Evolutionary conservation across 352 stramenopile species (phyloP).

Genomic region (Nothophytophthora sp.): DNA sequence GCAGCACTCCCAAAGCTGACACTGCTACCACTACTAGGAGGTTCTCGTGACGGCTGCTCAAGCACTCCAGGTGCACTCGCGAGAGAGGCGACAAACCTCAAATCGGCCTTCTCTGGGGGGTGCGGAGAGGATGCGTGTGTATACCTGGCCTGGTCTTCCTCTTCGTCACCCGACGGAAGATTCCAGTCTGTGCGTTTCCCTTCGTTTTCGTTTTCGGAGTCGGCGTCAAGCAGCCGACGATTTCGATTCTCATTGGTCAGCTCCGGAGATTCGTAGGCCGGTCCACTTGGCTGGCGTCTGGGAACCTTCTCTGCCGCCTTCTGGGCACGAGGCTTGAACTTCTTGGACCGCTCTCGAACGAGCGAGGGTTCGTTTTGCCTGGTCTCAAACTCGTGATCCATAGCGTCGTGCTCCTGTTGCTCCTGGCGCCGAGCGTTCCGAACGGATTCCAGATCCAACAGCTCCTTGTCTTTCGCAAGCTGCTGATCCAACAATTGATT

Average conservation of each 20-base stretch:
- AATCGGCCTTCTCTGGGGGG: conserved; percentile 8
- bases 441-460: conserved; percentile 41
- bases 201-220: conserved; percentile 7
- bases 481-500: conserved; percentile 42
- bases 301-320: neutral
- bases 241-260: neutral
- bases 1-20: conserved; percentile 45
- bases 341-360: conserved; percentile 3
- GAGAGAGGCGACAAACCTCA: conserved; percentile 1
- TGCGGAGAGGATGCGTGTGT: conserved; percentile 2
- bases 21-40: conserved; percentile 36
- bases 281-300: conserved; percentile 1
- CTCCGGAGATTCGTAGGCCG: neutral
- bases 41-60: neutral
- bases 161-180: conserved; percentile 2
- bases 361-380: conserved; percentile 13
- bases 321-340: neutral
- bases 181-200: conserved; percentile 7
- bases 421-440: conserved; percentile 30
- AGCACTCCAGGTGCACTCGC: neutral
- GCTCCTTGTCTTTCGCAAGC: conserved; percentile 45
- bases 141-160: neutral
- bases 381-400: conserved; percentile 27
- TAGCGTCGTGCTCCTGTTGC: conserved; percentile 19
- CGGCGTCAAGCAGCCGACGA: conserved; percentile 5